Conservation (phyloP, 2,329 filamentous ascomycete species). For the Zalaria sp. region DNA sequence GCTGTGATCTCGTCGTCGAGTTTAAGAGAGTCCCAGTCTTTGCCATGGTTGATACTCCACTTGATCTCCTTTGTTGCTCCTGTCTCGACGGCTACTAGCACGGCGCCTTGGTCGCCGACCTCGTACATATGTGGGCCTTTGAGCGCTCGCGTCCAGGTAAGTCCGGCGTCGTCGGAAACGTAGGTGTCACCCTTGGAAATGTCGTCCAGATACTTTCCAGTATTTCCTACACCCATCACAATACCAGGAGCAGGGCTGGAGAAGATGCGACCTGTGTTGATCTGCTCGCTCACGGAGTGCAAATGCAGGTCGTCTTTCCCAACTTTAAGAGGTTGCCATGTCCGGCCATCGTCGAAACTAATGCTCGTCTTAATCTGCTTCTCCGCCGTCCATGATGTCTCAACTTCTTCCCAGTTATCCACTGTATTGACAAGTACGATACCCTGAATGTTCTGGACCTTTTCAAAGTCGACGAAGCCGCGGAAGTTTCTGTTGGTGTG, state of each 20-base stretch:
- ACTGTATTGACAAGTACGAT: slow-evolving; percentile 85
- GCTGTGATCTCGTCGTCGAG: slow-evolving; percentile 59
- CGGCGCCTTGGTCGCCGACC: slow-evolving; percentile 83
- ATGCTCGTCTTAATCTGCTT: slow-evolving; percentile 71
- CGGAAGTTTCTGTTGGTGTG: slow-evolving; percentile 72
- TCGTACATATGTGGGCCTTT: slow-evolving; percentile 88
- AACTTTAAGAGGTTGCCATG: slow-evolving; percentile 56
- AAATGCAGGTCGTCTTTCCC: slow-evolving; percentile 58
- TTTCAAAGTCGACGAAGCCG: slow-evolving; percentile 88
- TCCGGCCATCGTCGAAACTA: slow-evolving; percentile 89
- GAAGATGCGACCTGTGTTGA: slow-evolving; percentile 74
- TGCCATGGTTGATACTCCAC: slow-evolving; percentile 84
- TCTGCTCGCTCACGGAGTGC: slow-evolving; percentile 77
- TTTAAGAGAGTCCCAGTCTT: slow-evolving; percentile 61
- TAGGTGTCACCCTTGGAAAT: slow-evolving; percentile 68
- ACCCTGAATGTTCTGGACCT: slow-evolving; percentile 80
- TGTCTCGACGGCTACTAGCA: slow-evolving; percentile 72
- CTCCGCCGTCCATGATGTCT: slow-evolving; percentile 28
- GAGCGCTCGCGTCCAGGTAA: slow-evolving; percentile 64
- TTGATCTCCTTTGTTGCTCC: slow-evolving; percentile 47
- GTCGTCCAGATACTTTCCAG: slow-evolving; percentile 54
- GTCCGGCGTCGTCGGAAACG: slow-evolving; percentile 80
- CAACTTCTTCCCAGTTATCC: slow-evolving; percentile 68
- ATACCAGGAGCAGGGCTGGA: slow-evolving; percentile 88
- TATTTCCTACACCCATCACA: slow-evolving; percentile 89